Evolutionary conservation across 2,329 filamentous ascomycete genomes (phyloP).

Genomic region (Tricladium varicosporioides): DNA sequence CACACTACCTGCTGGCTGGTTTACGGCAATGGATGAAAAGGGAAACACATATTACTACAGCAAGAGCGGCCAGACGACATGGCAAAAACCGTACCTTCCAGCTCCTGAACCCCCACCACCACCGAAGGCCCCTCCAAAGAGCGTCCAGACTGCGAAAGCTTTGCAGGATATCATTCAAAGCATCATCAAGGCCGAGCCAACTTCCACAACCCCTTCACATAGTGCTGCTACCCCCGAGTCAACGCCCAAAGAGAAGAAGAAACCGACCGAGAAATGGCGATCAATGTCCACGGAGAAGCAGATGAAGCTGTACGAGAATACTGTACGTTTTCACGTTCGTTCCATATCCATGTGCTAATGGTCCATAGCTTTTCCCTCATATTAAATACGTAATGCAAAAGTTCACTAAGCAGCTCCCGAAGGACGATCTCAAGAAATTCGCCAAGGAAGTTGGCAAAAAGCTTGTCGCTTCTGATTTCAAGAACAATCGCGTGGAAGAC

Average conservation of each 20-base stretch:
- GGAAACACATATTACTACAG: conserved; percentile 86
- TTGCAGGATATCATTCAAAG: conserved; percentile 84
- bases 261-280: conserved; percentile 70
- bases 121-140: conserved; percentile 51
- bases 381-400: conserved; percentile 85
- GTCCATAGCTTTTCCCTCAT: conserved; percentile 71
- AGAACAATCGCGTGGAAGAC: conserved; percentile 80
- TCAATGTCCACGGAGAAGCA: conserved; percentile 75
- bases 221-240: conserved; percentile 58
- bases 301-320: conserved; percentile 93
- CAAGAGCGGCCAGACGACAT: conserved; percentile 73
- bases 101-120: conserved; percentile 56
- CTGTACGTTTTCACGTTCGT: conserved; percentile 55
- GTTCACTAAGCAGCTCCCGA: conserved; percentile 82
- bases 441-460: conserved; percentile 76
- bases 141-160: conserved; percentile 58
- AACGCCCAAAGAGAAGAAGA: conserved; percentile 53
- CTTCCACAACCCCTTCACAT: conserved; percentile 49
- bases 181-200: conserved; percentile 63
- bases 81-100: conserved; percentile 72
- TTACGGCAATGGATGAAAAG: conserved; percentile 65
- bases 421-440: conserved; percentile 67
- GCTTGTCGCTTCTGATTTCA: conserved; percentile 87
- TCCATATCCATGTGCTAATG: conserved; percentile 13
- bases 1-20: conserved; percentile 82